Conservation (phyloP, 2,329 filamentous ascomycete genomes). For the Hypoxylon sp. region DNA sequence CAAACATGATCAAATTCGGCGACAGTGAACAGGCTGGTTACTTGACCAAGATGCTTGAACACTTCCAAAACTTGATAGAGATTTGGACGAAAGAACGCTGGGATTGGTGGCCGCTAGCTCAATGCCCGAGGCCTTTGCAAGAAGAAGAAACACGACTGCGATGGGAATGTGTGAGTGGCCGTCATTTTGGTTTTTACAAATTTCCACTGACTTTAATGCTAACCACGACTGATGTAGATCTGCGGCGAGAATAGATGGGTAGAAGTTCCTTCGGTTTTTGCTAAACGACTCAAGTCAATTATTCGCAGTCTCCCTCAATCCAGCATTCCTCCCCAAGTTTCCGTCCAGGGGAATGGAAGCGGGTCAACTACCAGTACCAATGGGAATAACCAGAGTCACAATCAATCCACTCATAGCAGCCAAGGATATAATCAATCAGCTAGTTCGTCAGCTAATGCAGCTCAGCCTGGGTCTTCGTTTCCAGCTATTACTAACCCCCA, state of each 20-base stretch:
- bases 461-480: not conserved
- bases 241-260: conserved; percentile 17
- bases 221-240: conserved; percentile 3
- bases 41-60: not conserved
- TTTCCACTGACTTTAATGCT: not conserved
- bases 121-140: not conserved
- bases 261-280: conserved; percentile 5
- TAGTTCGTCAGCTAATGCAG: not conserved
- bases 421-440: not conserved
- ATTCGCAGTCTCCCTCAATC: conserved; percentile 4
- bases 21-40: not conserved
- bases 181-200: not conserved
- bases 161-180: conserved; percentile 17
- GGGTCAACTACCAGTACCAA: not conserved
- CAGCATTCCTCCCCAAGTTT: not conserved
- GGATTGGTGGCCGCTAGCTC: conserved; percentile 19
- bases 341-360: not conserved
- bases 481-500: not conserved
- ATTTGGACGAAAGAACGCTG: conserved; percentile 8
- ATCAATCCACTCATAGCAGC: not conserved
- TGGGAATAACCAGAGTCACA: not conserved
- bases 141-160: conserved; percentile 7
- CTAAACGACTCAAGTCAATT: conserved; percentile 12
- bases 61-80: conserved; percentile 4
- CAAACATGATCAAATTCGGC: not conserved